Evolutionary conservation across 2,329 filamentous ascomycete species (phyloP).

Genomic region (Colletotrichum neosansevieriae): DNA sequence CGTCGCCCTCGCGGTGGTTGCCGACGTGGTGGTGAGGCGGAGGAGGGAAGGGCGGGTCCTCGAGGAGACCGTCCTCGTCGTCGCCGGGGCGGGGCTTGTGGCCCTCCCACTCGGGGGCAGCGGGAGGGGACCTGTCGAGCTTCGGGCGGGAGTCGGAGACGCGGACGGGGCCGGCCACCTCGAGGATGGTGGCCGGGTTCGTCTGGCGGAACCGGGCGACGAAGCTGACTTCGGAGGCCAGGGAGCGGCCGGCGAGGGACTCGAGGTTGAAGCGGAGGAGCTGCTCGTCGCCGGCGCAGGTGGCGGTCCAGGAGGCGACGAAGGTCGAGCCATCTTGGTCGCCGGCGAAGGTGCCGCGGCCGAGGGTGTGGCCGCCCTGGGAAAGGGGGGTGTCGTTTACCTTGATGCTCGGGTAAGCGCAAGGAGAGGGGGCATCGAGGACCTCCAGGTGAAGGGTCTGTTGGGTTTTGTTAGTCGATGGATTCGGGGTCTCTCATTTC

Average conservation of each 20-base stretch:
- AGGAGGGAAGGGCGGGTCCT: slow-evolving; percentile 38
- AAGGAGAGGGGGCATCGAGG: slow-evolving; percentile 57
- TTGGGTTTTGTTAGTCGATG: slow-evolving; percentile 8
- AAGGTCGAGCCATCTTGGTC: slow-evolving; percentile 52
- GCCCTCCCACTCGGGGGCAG: slow-evolving; percentile 26
- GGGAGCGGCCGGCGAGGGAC: slow-evolving; percentile 55
- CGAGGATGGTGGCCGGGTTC: slow-evolving; percentile 55
- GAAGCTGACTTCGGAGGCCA: slow-evolving; percentile 54
- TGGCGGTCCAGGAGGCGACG: slow-evolving; percentile 60
- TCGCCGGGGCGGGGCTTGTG: slow-evolving; percentile 35
- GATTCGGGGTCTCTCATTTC: neutral
- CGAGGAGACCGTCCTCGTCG: slow-evolving; percentile 33
- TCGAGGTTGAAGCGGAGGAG: slow-evolving; percentile 58
- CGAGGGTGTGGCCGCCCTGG: slow-evolving; percentile 54
- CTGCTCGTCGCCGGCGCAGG: slow-evolving; percentile 59
- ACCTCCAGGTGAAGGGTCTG: slow-evolving; percentile 59
- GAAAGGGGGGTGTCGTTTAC: slow-evolving; percentile 59
- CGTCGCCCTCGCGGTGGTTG: slow-evolving; percentile 17
- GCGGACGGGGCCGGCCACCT: slow-evolving; percentile 52
- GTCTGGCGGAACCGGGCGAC: slow-evolving; percentile 61
- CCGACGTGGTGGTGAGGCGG: slow-evolving; percentile 41
- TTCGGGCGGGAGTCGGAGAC: slow-evolving; percentile 39
- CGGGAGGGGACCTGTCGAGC: slow-evolving; percentile 14
- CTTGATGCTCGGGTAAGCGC: slow-evolving; percentile 60
- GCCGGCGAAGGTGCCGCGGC: slow-evolving; percentile 56